A percentile compares a stretch with the other conserved stretches of the same genome.
Conservation (phyloP, 495 filamentous ascomycete genomes). For the Cercophora scortea region DNA sequence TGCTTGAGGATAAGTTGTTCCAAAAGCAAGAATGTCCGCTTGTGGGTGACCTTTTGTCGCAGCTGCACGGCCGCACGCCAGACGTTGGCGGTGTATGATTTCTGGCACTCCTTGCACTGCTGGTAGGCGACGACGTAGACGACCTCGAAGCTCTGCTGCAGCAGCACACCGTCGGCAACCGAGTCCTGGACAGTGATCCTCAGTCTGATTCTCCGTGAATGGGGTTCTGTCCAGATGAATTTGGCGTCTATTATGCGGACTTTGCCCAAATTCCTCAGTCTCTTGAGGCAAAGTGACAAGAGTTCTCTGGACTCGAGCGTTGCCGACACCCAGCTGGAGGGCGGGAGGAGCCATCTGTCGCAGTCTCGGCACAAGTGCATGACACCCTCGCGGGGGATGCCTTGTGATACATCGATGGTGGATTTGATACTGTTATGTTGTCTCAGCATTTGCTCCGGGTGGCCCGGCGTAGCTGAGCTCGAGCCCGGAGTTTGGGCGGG, state of each 20-base stretch:
- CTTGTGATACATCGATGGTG: conserved; percentile 87
- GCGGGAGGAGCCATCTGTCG: conserved; percentile 88
- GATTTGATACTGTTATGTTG: conserved; percentile 52
- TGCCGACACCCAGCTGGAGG: conserved; percentile 75
- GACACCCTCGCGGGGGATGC: conserved; percentile 77
- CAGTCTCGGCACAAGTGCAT: conserved; percentile 85
- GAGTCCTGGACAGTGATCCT: conserved; percentile 83
- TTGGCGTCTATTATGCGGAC: conserved; percentile 88
- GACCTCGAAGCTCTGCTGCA: conserved; percentile 93
- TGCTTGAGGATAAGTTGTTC: conserved; percentile 96
- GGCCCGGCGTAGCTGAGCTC: no score
- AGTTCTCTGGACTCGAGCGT: conserved; percentile 80
- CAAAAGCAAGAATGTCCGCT: conserved; percentile 92
- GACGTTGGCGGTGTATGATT: conserved; percentile 91
- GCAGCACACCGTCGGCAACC: conserved; percentile 64
- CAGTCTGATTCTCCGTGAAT: conserved; percentile 80
- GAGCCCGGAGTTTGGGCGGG: not conserved
- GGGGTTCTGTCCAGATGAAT: conserved; percentile 98
- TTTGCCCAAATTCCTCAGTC: conserved; percentile 71
- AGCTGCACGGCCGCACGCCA: conserved; percentile 59
- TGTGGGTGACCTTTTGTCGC: conserved; percentile 94
- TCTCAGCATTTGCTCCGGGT: no score
- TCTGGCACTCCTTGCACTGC: conserved; percentile 86
- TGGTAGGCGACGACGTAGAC: conserved; percentile 81
- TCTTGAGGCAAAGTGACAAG: conserved; percentile 78